Evolutionary conservation across 345 rosid genomes (phyloP).

Genomic region (Linum tenue): DNA sequence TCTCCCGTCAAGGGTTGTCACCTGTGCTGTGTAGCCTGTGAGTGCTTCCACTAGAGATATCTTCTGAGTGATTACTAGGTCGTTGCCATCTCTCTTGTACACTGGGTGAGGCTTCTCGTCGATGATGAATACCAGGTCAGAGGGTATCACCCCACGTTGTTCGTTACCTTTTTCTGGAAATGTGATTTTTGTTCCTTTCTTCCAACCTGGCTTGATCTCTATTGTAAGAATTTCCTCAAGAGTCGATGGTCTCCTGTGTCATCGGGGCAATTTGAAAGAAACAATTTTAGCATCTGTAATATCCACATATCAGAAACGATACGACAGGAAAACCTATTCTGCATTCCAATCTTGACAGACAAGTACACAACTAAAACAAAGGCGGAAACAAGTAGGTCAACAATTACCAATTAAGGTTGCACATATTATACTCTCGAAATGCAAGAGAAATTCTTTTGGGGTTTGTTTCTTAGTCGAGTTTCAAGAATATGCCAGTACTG

Average conservation of each 20-base stretch:
- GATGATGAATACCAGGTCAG: slow-evolving; percentile 62
- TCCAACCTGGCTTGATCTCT: slow-evolving; percentile 83
- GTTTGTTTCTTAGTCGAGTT: too few relatives aligned
- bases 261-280: neutral
- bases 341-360: slow-evolving; percentile 26
- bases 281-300: neutral
- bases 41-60: slow-evolving; percentile 71
- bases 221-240: slow-evolving; percentile 68
- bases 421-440: neutral
- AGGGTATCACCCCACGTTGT: slow-evolving; percentile 50
- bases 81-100: slow-evolving; percentile 84
- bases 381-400: neutral
- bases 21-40: slow-evolving; percentile 53
- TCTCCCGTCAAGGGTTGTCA: slow-evolving; percentile 69
- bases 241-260: slow-evolving; percentile 49
- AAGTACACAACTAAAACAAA: too few relatives aligned
- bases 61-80: slow-evolving; percentile 55
- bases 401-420: neutral
- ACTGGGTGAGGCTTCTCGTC: slow-evolving; percentile 79
- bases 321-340: neutral
- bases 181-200: slow-evolving; percentile 80
- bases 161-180: slow-evolving; percentile 76
- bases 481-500: too few relatives aligned
- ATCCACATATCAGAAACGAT: neutral
- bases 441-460: neutral